These are phyloP conservation scores for Epichloe brachyelytri DNA, from an alignment of 2,329 filamentous ascomycete species.

Conservation along the genomic window DNA sequence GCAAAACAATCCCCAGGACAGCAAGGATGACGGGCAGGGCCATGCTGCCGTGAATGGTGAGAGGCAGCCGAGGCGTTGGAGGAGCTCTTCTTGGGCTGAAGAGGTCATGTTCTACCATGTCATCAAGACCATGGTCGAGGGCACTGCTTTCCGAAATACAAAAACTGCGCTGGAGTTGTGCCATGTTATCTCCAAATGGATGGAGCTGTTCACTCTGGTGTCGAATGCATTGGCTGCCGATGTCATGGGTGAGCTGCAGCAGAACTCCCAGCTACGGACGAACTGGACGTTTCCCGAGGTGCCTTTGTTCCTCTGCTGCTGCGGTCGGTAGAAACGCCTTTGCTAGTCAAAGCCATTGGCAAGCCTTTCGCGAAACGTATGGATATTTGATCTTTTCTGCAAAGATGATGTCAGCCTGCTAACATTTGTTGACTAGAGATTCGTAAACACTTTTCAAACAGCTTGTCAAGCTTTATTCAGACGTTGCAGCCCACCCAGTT, in stretches of 20 bases:
- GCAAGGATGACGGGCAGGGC: conserved; percentile 1
- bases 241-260: conserved; percentile 32
- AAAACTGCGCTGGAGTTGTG: conserved; percentile 38
- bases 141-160: conserved; percentile 30
- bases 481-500: conserved; percentile 45
- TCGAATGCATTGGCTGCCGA: conserved; percentile 35
- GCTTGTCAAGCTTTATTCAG: conserved; percentile 40
- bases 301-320: conserved; percentile 52
- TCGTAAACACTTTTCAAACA: conserved; percentile 36
- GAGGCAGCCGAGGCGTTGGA: conserved; percentile 30
- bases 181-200: conserved; percentile 42
- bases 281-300: conserved; percentile 47
- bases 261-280: conserved; percentile 35
- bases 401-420: background rate
- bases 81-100: conserved; percentile 51
- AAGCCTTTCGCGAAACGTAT: conserved; percentile 40
- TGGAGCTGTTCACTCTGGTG: conserved; percentile 41
- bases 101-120: conserved; percentile 91
- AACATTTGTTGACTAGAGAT: conserved; percentile 20
- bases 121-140: conserved; percentile 65
- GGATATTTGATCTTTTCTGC: background rate
- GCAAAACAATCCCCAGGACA: conserved; percentile 3
- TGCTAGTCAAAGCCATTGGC: conserved; percentile 40
- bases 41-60: conserved; percentile 8
- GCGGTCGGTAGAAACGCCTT: conserved; percentile 45